A percentile compares a stretch with the other conserved stretches of the same genome.
Conservation (phyloP, 2,329 filamentous ascomycete genomes). For the Fusarium papillatum region DNA sequence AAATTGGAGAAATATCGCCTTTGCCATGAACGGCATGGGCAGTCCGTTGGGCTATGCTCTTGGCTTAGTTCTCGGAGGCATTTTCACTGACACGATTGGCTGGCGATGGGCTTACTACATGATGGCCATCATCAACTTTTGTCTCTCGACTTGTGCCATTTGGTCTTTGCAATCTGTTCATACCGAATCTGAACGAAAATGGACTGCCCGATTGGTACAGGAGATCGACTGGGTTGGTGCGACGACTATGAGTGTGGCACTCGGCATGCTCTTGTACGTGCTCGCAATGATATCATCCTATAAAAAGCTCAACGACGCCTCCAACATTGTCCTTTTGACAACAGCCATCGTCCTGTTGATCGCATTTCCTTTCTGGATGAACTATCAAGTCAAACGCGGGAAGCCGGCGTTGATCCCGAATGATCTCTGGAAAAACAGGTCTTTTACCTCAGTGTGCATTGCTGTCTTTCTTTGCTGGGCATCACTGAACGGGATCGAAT, state of each 20-base stretch:
- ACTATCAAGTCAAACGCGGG: constrained; percentile 58
- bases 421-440: constrained; percentile 66
- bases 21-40: constrained; percentile 59
- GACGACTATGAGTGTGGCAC: constrained; percentile 56
- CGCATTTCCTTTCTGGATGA: constrained; percentile 68
- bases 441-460: constrained; percentile 68
- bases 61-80: constrained; percentile 63
- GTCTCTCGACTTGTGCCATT: constrained; percentile 51
- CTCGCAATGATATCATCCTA: constrained; percentile 58
- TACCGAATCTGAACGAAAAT: constrained; percentile 39
- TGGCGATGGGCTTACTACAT: constrained; percentile 63
- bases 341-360: constrained; percentile 58
- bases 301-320: constrained; percentile 53
- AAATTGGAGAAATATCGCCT: constrained; percentile 54
- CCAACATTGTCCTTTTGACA: constrained; percentile 59
- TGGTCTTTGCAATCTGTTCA: constrained; percentile 50
- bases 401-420: constrained; percentile 72
- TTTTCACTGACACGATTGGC: constrained; percentile 61
- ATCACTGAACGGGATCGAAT: constrained; percentile 60
- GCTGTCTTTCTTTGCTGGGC: constrained; percentile 62
- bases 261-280: constrained; percentile 65
- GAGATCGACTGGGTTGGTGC: constrained; percentile 69
- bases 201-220: constrained; percentile 45
- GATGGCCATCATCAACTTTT: constrained; percentile 52
- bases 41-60: constrained; percentile 62